Conservation (phyloP, 768 basidiomycete species). For the Podaxis sp. region DNA sequence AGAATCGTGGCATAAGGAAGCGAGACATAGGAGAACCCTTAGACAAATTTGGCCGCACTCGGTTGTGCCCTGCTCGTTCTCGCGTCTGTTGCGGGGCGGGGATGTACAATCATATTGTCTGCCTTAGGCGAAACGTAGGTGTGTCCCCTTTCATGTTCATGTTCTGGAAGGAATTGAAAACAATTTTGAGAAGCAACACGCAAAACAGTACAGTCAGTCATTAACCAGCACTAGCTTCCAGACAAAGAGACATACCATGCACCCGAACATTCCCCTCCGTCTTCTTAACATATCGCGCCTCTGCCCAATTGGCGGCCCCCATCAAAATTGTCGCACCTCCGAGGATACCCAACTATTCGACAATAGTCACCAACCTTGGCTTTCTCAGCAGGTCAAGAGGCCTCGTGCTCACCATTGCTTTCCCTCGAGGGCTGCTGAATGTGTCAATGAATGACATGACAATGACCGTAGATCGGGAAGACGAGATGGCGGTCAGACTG, state of each 20-base stretch:
- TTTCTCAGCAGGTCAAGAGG: background rate
- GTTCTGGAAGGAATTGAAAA: background rate
- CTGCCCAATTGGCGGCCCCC: background rate
- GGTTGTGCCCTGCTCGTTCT: background rate
- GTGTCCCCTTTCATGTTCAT: background rate
- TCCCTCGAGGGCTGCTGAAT: background rate
- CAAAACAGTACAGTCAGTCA: background rate
- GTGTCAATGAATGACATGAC: background rate
- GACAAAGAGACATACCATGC: background rate
- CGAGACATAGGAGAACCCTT: background rate
- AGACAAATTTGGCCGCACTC: background rate
- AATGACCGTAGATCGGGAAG: background rate
- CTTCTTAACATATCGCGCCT: background rate
- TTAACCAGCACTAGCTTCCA: background rate
- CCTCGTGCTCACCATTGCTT: background rate
- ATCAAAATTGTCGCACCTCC: background rate
- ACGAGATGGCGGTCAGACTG: no score
- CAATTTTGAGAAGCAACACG: background rate
- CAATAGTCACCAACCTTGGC: background rate
- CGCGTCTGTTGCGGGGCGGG: background rate
- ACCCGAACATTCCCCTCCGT: background rate
- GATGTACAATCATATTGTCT: background rate
- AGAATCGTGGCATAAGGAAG: background rate
- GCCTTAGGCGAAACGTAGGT: background rate
- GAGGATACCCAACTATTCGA: background rate